Evolutionary conservation across 441 rosid genomes (phyloP), one percentile per base, ranked within the genome.

Genomic region (Erodium moschatum): DNA sequence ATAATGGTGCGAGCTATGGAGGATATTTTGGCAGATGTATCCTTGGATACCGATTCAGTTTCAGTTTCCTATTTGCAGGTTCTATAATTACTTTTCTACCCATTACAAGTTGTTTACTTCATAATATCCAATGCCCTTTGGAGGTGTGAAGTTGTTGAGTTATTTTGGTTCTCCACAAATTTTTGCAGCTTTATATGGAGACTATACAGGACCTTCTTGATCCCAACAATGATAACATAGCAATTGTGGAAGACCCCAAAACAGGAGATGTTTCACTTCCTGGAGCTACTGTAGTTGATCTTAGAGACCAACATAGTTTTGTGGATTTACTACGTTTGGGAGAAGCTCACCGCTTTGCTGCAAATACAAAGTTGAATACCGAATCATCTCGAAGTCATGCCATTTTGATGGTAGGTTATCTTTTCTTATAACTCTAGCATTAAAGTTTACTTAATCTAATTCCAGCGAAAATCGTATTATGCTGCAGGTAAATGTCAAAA

Each of bases 1-100:
- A 96, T 96, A 58, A 96, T 92, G 96, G 99, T 92, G 31, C 96
- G 98, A 67, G 97, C 98, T 67, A 89, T 96, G 99, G 99, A 96
- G 77, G 92, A 96, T 75, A 96, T 96, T 35, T 71, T 92, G 66
- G 91, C 90, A 0, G 86, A 82, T 70, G 80, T 89, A 64, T 88
- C 97, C 1, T 56, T 75, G 68, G 98, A 88, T 35, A 82, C 82
- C 0, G 96, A 89, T 84, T 86, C 97, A 52, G 75, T 96, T 58
- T 86, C 83, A 1, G 90, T 90, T 72, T 90, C 96, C 29, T 92
- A 92, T 80, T 71, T 92, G 74, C 98, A 95, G 99, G 99, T 95
- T 66, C 31, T 58, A 58, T 58, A 58, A 10, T 9, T 19, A 35
- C 66, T 15, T 67, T 64, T 29, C 40, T 66, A 54, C 71, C 27